These are phyloP conservation scores for Nelumbo lutea DNA, from an alignment of 164 flowering plant genomes.

Conservation along the genomic window DNA sequence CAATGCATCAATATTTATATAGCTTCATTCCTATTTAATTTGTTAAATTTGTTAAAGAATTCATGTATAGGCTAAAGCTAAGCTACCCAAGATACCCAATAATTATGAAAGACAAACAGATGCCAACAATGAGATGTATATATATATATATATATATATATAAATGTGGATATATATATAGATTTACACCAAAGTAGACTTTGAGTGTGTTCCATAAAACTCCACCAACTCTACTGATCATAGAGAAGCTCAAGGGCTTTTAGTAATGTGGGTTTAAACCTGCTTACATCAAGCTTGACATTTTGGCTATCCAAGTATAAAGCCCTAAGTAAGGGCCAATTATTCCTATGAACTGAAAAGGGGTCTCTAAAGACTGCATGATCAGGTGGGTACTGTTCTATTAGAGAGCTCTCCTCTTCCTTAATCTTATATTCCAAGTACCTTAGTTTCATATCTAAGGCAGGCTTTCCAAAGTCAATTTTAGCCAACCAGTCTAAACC, in stretches of 20 bases:
- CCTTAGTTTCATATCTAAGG: conserved; percentile 49
- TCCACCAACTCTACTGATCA: conserved; percentile 3
- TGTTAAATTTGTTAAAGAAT: too few relatives aligned
- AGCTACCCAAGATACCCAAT: too few relatives aligned
- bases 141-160: too few relatives aligned
- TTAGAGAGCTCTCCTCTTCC: conserved; percentile 56
- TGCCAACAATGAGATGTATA: too few relatives aligned
- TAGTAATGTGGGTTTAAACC: conserved; percentile 42
- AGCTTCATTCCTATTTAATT: too few relatives aligned
- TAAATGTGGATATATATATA: too few relatives aligned
- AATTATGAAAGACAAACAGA: too few relatives aligned
- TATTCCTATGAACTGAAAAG: conserved; percentile 26
- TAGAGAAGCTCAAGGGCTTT: conserved; percentile 50
- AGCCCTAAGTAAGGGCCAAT: conserved; percentile 39
- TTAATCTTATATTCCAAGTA: conserved; percentile 63
- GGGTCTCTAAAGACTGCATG: conserved; percentile 56
- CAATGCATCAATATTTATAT: too few relatives aligned
- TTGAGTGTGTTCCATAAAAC: neutral
- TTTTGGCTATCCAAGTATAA: conserved; percentile 52
- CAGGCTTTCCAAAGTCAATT: conserved; percentile 43
- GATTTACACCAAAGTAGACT: too few relatives aligned
- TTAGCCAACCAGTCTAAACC: conserved; percentile 45
- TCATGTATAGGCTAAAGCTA: too few relatives aligned
- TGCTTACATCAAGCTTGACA: conserved; percentile 46
- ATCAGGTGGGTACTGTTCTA: conserved; percentile 43